A percentile compares a stretch with the other conserved stretches of the same genome.
Conservation (phyloP, 805 yeast species). For the Teunomyces kruisii region DNA sequence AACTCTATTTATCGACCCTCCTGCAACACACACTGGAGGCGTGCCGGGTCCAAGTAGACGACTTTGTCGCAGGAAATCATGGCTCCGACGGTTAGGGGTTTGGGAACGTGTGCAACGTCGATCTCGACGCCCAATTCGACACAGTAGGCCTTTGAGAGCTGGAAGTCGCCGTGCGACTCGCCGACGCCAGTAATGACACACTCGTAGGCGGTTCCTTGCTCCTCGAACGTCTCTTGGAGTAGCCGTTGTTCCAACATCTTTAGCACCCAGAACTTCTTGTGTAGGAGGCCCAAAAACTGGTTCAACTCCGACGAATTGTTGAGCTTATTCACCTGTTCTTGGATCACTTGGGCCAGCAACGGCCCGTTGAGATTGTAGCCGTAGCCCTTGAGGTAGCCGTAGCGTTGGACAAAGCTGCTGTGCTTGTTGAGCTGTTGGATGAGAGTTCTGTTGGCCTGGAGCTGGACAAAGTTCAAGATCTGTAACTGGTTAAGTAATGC, state of each 20-base stretch:
- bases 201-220: conserved; percentile 18
- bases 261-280: conserved; percentile 25
- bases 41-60: conserved; percentile 37
- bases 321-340: conserved; percentile 15
- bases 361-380: conserved; percentile 41
- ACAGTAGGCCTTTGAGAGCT: conserved; percentile 47
- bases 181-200: conserved; percentile 43
- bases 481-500: conserved; percentile 39
- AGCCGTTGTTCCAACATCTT: conserved; percentile 18
- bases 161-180: conserved; percentile 19
- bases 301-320: conserved; percentile 13
- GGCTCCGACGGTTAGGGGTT: conserved; percentile 41
- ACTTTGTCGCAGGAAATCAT: conserved; percentile 46
- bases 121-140: conserved; percentile 47
- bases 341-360: conserved; percentile 13
- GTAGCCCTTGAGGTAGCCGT: conserved; percentile 26
- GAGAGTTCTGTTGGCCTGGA: conserved; percentile 7
- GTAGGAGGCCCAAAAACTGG: conserved; percentile 14
- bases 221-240: neutral
- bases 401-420: conserved; percentile 12
- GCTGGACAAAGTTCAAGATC: conserved; percentile 29
- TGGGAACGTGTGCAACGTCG: conserved; percentile 29
- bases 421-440: conserved; percentile 7
- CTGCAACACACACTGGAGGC: conserved; percentile 30
- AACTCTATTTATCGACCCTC: neutral